Evolutionary conservation across 371 early-diverging fungal species (phyloP), one percentile per base, ranked within the genome.

Genomic region (Mucor velutinosus): DNA sequence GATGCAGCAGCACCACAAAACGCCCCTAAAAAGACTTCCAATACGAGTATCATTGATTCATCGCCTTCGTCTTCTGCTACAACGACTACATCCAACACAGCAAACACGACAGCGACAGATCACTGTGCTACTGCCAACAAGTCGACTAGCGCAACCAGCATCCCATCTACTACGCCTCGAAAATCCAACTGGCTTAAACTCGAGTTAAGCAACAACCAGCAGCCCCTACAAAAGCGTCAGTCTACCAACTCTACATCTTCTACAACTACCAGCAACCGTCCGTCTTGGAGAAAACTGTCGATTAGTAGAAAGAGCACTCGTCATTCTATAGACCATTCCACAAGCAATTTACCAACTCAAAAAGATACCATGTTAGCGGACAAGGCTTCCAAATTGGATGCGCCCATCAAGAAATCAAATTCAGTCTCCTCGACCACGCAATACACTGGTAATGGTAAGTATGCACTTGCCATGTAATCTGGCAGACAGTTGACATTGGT

Each of bases 141-240:
- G 12, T 23, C 51, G 12, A 23, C 39, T 12, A 35, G 21, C 35
- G 15, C 25, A 21, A n/a, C 58, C 7, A 57, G 29, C 29, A 32
- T 57, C 11, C 57, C 57, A 14, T 37, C 37, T 3, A 32, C 49
- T 21, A 8, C 49, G 23, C 49, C 60, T 60, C 53, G 56, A 19
- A 67, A 67, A 61, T 61, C 67, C 15, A 37, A 66, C 23, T 67
- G 67, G 67, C 29, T 67, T 15, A 67, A 67, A n/a, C 37, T 68
- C 3, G 63, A 68, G 47, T 27, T 68, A 15, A 62, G 14, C 19
- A 62, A 33, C 45, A 56, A 58, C 6, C 37, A 45, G 25, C 58
- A 58, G 19, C 30, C 43, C 0, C 62, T 49, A 15, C 41, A 47
- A 35, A 64, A 64, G 27, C 69, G 60, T 5, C 64, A 69, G 4